Base-by-base conservation (phyloP, 305 asterid genomes). In the Fraxinus dipetala region DNA sequence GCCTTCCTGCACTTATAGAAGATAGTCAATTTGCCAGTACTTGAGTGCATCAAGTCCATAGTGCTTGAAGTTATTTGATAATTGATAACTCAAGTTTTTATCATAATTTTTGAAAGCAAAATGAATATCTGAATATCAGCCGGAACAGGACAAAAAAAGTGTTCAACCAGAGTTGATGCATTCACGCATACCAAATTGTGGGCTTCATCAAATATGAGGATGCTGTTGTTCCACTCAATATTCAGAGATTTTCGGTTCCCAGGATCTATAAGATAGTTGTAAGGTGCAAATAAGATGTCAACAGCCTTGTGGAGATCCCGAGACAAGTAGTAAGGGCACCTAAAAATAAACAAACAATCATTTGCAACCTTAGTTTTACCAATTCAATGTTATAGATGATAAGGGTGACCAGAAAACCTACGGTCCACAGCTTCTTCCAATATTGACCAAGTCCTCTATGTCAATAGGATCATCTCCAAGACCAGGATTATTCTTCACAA, bases 161-260 rank as follows among this genome's bases (percentile, higher is more conserved):
- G 76, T 76, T 85, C 77, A 30, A 61, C 87, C 79, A 84, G 40
- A 73, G 79, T 77, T 63, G 67, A 84, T 79, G 78, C 69, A 75
- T 35, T 77, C 69, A 78, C 78, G 85, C 85, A 20, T 94, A 96
- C 99, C 87, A 96, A 88, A 92, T 96, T 96, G 90, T 96, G 99
- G 85, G 99, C 99, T 91, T 96, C 99, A 88, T 96, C 99, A 86
- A 96, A 96, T 85, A 96, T 94, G 78, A 96, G 97, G 85, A 93
- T 90, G 91, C 98, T 91, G 85, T 87, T 91, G 63, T 77, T 78
- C 99, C 98, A 94, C 84, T 90, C 90, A 65, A 91, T 89, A 83
- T 86, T 90, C 85, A 94, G 83, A 77, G 95, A 88, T 78, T 89
- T 93, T 80, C 98, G 86, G 85, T 89, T 84, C 77, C 92, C 93